Conservation (phyloP, 2,329 filamentous ascomycete genomes). For the Annulohypoxylon truncatum region DNA sequence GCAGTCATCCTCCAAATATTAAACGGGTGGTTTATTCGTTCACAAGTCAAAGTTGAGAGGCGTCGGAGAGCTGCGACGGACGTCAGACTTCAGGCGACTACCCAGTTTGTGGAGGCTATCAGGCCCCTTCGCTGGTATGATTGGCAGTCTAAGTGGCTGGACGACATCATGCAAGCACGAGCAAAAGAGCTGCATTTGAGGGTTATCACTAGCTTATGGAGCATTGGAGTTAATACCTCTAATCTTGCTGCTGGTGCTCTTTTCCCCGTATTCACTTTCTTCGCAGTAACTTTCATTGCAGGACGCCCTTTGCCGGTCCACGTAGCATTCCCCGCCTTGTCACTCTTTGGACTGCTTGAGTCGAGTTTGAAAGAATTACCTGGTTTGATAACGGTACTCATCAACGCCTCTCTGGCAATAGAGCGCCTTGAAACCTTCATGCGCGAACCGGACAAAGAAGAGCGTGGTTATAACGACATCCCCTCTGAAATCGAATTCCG, state of each 20-base stretch:
- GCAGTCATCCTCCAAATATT: slow-evolving; percentile 75
- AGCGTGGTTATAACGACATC: slow-evolving; percentile 54
- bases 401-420: slow-evolving; percentile 87
- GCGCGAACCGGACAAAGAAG: slow-evolving; percentile 81
- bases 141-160: slow-evolving; percentile 82
- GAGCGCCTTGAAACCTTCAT: slow-evolving; percentile 87
- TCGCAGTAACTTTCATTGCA: slow-evolving; percentile 80
- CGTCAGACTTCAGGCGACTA: slow-evolving; percentile 79
- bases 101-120: slow-evolving; percentile 88
- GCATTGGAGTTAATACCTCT: slow-evolving; percentile 71
- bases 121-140: slow-evolving; percentile 84
- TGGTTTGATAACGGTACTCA: slow-evolving; percentile 76
- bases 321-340: slow-evolving; percentile 86
- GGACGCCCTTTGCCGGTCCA: slow-evolving; percentile 78
- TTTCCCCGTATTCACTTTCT: slow-evolving; percentile 85
- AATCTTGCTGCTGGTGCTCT: slow-evolving; percentile 78
- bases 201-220: slow-evolving; percentile 72
- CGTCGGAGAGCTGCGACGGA: slow-evolving; percentile 80
- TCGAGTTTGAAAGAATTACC: slow-evolving; percentile 79
- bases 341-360: slow-evolving; percentile 82
- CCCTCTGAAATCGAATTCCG: slow-evolving; percentile 64
- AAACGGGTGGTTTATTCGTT: slow-evolving; percentile 75
- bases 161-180: slow-evolving; percentile 74
- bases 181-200: slow-evolving; percentile 74
- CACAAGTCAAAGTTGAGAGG: slow-evolving; percentile 75